A percentile compares a stretch with the other conserved stretches of the same genome.
Conservation (phyloP, 495 filamentous ascomycete genomes). For the Lentithecium fluviatile region DNA sequence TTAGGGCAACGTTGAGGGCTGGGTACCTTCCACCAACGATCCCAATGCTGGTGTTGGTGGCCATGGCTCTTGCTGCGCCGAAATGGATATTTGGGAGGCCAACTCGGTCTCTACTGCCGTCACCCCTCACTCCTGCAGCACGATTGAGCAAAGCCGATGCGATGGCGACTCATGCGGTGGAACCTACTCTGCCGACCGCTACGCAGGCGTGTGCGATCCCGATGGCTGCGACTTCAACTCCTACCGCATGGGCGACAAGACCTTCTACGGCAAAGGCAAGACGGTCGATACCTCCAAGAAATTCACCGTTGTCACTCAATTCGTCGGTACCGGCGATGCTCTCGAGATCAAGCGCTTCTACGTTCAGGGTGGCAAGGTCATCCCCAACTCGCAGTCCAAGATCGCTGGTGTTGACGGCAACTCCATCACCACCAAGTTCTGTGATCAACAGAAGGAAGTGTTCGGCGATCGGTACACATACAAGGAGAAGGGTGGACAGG, state of each 20-base stretch:
- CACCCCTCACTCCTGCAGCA: slow-evolving; percentile 41
- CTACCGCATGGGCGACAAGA: slow-evolving; percentile 54
- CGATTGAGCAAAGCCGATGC: slow-evolving; percentile 35
- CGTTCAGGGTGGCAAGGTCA: slow-evolving; percentile 58
- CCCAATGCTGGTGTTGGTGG: slow-evolving; percentile 58
- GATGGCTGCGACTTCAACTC: slow-evolving; percentile 66
- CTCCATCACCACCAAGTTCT: slow-evolving; percentile 62
- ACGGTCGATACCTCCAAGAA: slow-evolving; percentile 59
- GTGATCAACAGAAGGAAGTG: slow-evolving; percentile 57
- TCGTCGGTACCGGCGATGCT: slow-evolving; percentile 55
- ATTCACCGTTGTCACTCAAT: slow-evolving; percentile 70
- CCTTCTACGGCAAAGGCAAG: slow-evolving; percentile 57
- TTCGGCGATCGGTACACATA: slow-evolving; percentile 64
- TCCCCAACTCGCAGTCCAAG: slow-evolving; percentile 57
- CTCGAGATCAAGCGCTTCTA: slow-evolving; percentile 61
- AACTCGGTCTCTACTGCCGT: slow-evolving; percentile 38
- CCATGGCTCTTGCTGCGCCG: slow-evolving; percentile 42
- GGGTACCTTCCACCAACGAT: slow-evolving; percentile 58
- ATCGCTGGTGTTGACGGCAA: slow-evolving; percentile 55
- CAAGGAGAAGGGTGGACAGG: slow-evolving; percentile 59
- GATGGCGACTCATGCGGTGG: slow-evolving; percentile 28
- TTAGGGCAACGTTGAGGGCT: slow-evolving; percentile 52
- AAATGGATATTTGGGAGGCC: slow-evolving; percentile 40
- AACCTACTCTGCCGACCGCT: slow-evolving; percentile 45
- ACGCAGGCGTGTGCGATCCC: slow-evolving; percentile 60